Evolutionary conservation across 192 early-diverging fungal genomes (phyloP), one percentile per base, ranked within the genome.

Genomic region (Entomortierella chlamydospora): DNA sequence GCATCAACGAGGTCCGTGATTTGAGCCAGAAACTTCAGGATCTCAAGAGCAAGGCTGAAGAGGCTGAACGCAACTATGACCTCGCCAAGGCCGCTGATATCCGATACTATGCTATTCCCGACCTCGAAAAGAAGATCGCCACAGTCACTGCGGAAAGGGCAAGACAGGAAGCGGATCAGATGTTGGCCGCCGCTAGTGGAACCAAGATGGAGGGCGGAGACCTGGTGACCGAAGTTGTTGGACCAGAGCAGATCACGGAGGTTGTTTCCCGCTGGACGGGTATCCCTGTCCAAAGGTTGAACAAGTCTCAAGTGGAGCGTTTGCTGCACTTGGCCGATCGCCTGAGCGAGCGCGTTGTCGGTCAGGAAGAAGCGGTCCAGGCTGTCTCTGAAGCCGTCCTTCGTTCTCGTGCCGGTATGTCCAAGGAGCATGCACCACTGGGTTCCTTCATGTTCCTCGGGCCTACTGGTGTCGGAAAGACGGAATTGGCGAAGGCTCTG

Each of bases 361-460:
- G 98, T 4, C 98, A 99, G 72, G 88, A 95, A 49, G 88, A 88
- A 55, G 98, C 98, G 1, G 94, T 98, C 53, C 85, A 92, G 37
- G 94, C 95, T 29, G 95, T 99, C 30, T 82, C 97, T 5, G 93
- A 97, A 45, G 98, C 98, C 20, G 91, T 99, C 22, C 72, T 96
- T 39, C 83, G 95, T 10, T 95, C 92, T 28, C 90, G 98, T 10
- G 97, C 98, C 4, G 98, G 98, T 8, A 89, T 99, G 70, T 72
- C 92, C 6, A 91, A 91, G 20, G 83, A 83, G 25, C 88, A 91
- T 52, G 90, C 93, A 53, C 95, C 95, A 10, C 91, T 96, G 60
- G 97, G 94, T 11, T 93, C 91, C 7, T 98, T 99, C 84, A 71
- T 99, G 59, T 99, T 99, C 83, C 86, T 99, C 2, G 98, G 98